Conservation (phyloP, 2,329 filamentous ascomycete species). For the Chalaropsis thielavioides region DNA sequence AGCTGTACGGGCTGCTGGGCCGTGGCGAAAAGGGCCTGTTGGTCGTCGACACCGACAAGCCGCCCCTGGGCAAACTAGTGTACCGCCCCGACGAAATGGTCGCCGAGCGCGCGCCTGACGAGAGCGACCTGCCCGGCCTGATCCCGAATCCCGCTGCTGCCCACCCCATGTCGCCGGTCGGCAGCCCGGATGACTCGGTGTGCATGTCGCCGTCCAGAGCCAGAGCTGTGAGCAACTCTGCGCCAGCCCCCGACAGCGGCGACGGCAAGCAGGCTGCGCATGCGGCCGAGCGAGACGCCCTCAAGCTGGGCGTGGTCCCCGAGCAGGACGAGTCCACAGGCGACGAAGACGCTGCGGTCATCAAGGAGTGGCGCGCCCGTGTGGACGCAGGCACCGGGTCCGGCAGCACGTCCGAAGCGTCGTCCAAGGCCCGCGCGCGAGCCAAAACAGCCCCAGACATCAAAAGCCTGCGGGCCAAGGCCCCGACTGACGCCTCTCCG, state of each 20-base stretch:
- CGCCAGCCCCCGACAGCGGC: background rate
- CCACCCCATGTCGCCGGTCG: constrained; percentile 7
- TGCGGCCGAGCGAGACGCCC: background rate
- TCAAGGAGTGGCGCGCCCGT: constrained; percentile 8
- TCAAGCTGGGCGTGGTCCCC: constrained; percentile 14
- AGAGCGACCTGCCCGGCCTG: constrained; percentile 9
- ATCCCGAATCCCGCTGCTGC: constrained; percentile 8
- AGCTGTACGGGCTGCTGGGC: constrained; percentile 54
- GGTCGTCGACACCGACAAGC: constrained; percentile 45
- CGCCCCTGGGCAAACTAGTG: constrained; percentile 34
- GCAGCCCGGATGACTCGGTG: background rate
- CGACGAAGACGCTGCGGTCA: constrained; percentile 8
- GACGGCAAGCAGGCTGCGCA: background rate
- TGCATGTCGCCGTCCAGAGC: background rate
- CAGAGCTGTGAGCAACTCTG: background rate
- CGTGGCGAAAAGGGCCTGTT: constrained; percentile 55
- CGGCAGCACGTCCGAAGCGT: background rate
- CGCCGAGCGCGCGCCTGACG: background rate
- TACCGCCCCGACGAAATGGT: constrained; percentile 13
- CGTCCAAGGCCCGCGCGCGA: background rate
- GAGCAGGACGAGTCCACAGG: constrained; percentile 14
- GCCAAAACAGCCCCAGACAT: background rate
- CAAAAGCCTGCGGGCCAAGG: background rate
- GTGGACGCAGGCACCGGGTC: background rate
- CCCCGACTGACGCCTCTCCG: background rate